Evolutionary conservation across 768 basidiomycete species (phyloP).

Genomic region (Boletellus ananiceps): DNA sequence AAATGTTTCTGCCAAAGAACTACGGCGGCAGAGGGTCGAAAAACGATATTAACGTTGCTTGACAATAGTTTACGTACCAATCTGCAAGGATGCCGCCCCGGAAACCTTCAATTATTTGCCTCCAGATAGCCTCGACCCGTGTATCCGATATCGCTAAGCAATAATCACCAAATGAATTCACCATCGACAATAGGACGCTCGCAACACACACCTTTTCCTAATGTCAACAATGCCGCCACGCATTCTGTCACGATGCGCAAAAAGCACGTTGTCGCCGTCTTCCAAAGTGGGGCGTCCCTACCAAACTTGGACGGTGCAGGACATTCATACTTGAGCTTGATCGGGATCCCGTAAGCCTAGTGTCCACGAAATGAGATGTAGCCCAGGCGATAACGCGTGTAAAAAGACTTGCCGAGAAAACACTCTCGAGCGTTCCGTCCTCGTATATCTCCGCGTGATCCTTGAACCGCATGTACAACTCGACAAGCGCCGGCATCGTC

Average conservation of each 20-base stretch:
- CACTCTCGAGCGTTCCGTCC: conserved; percentile 81
- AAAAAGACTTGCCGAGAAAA: conserved; percentile 57
- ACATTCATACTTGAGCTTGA: conserved; percentile 94
- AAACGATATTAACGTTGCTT: not conserved
- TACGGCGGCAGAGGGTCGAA: conserved; percentile 18
- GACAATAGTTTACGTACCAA: conserved; percentile 47
- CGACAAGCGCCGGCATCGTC: conserved; percentile 77
- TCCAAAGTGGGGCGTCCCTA: conserved; percentile 88
- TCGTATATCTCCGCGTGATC: conserved; percentile 57
- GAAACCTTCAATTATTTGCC: conserved; percentile 77
- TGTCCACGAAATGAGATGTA: not conserved
- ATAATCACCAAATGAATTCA: not conserved
- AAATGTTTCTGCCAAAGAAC: conserved; percentile 55
- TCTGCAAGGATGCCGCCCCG: conserved; percentile 79
- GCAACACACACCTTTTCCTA: conserved; percentile 46
- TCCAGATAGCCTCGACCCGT: conserved; percentile 79
- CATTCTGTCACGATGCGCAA: conserved; percentile 70
- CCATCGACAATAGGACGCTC: not conserved
- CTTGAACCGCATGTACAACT: conserved; percentile 70
- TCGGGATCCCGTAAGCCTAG: conserved; percentile 84
- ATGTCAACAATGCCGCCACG: conserved; percentile 43
- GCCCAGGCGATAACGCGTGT: not conserved
- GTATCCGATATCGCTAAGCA: conserved; percentile 52
- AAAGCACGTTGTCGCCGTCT: conserved; percentile 84
- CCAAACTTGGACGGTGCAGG: conserved; percentile 85